Percentiles rank a stretch among this genome's conserved stretches.
These are phyloP conservation scores for Geosmithia flava DNA, from an alignment of 2,329 filamentous ascomycete species.

Conservation along the genomic window DNA sequence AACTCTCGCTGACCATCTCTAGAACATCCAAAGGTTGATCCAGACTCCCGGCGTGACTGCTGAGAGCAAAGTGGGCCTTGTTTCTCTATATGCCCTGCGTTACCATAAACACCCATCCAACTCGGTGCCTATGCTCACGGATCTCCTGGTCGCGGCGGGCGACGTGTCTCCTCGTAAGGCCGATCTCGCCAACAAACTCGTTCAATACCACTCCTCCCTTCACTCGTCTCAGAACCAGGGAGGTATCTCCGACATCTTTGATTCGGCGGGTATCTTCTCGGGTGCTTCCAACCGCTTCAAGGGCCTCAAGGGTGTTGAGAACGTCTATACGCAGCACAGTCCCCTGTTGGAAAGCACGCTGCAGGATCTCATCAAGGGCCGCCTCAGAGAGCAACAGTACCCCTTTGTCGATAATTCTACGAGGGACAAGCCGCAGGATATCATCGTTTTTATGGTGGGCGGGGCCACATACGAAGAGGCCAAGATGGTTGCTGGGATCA, in stretches of 20 bases:
- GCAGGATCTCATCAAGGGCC: constrained; percentile 87
- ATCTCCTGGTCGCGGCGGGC: constrained; percentile 76
- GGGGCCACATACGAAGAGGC: constrained; percentile 95
- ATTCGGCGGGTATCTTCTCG: constrained; percentile 81
- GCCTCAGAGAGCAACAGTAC: constrained; percentile 74
- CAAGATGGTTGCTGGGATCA: constrained; percentile 89
- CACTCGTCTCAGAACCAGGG: constrained; percentile 64
- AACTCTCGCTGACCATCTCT: constrained; percentile 9
- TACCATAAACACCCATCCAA: constrained; percentile 82
- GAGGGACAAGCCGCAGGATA: constrained; percentile 90
- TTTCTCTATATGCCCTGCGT: constrained; percentile 87
- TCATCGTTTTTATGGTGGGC: constrained; percentile 88
- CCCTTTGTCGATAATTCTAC: constrained; percentile 89
- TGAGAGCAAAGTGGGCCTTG: constrained; percentile 78
- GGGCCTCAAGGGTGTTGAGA: constrained; percentile 92
- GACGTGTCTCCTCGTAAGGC: constrained; percentile 64
- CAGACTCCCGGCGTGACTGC: constrained; percentile 64
- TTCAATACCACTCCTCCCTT: constrained; percentile 77
- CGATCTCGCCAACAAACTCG: constrained; percentile 67
- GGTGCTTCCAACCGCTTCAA: constrained; percentile 82
- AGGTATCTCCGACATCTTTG: constrained; percentile 84
- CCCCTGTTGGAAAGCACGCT: constrained; percentile 77
- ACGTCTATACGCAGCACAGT: constrained; percentile 96
- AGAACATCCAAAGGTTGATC: constrained; percentile 79
- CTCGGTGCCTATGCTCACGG: constrained; percentile 71